phyloP scores from a whole-genome alignment of 1,139 yeast genomes.

The Candida sojae region DNA sequence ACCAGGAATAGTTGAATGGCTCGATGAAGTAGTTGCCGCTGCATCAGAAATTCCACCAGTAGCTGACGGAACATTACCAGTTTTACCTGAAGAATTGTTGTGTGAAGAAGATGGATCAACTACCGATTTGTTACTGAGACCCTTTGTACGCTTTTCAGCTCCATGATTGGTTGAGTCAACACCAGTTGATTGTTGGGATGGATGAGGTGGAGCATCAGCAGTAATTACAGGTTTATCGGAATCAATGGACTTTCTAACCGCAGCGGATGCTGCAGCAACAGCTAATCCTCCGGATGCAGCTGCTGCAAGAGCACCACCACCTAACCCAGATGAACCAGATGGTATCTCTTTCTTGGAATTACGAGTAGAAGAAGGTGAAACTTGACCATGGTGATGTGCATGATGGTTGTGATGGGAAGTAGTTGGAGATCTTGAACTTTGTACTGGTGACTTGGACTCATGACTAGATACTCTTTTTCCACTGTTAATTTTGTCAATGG shows the following conservation, averaged over 20 bases:
- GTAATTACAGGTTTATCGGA: neutral
- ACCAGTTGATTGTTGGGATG: neutral
- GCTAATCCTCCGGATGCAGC: conserved; percentile 10
- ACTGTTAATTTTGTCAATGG: conserved; percentile 7
- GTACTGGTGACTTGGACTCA: neutral
- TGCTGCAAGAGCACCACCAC: conserved; percentile 11
- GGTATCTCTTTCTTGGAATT: neutral
- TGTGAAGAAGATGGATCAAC: neutral
- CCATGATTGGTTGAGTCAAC: neutral
- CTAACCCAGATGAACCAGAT: neutral
- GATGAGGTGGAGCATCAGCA: neutral
- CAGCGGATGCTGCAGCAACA: conserved; percentile 9
- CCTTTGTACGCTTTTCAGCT: neutral
- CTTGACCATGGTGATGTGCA: neutral
- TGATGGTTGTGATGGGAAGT: neutral
- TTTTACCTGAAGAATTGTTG: no score
- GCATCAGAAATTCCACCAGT: neutral
- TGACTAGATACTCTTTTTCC: neutral
- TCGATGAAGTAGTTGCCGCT: neutral
- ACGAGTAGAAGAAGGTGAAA: neutral
- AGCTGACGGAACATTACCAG: neutral
- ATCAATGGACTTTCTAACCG: neutral
- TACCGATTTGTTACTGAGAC: neutral
- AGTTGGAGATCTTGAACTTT: neutral
- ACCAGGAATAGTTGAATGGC: neutral